Conservation (phyloP, 768 basidiomycete genomes). For the Tricholoma bakamatsutake region DNA sequence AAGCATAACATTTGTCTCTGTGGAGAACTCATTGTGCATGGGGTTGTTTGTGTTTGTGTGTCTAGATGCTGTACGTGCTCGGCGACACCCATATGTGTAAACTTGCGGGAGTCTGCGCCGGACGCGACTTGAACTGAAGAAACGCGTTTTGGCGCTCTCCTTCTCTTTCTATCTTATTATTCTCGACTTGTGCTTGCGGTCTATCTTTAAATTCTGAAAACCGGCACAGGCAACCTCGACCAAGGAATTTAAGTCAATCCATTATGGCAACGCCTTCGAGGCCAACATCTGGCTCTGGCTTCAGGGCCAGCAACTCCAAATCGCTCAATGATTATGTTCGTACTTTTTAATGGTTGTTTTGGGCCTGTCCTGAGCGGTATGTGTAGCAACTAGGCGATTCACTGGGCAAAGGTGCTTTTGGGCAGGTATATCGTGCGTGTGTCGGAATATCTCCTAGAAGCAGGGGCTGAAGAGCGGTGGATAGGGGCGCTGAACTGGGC, state of each 20-base stretch:
- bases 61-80: not conserved
- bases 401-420: constrained; percentile 94
- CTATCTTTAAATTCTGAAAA: constrained; percentile 17
- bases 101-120: constrained; percentile 34
- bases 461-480: constrained; percentile 7
- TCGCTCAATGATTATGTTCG: constrained; percentile 63
- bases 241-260: constrained; percentile 10
- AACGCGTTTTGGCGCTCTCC: constrained; percentile 17
- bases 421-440: constrained; percentile 90
- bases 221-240: constrained; percentile 11
- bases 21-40: too few species aligned
- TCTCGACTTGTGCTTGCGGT: constrained; percentile 7
- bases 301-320: constrained; percentile 39
- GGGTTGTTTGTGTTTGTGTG: not conserved
- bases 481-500: constrained; percentile 89
- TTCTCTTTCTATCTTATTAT: constrained; percentile 4
- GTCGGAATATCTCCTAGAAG: not conserved
- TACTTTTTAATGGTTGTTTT: constrained; percentile 6
- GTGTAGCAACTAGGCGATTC: constrained; percentile 91
- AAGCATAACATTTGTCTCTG: too few species aligned
- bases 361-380: constrained; percentile 5
- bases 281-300: constrained; percentile 29
- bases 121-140: constrained; percentile 36
- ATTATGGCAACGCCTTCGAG: constrained; percentile 36
- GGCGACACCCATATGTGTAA: constrained; percentile 26